A percentile compares a stretch with the other conserved stretches of the same genome.
phyloP scores from a whole-genome alignment of 192 early-diverging fungal genomes.

The Entomortierella beljakovae region DNA sequence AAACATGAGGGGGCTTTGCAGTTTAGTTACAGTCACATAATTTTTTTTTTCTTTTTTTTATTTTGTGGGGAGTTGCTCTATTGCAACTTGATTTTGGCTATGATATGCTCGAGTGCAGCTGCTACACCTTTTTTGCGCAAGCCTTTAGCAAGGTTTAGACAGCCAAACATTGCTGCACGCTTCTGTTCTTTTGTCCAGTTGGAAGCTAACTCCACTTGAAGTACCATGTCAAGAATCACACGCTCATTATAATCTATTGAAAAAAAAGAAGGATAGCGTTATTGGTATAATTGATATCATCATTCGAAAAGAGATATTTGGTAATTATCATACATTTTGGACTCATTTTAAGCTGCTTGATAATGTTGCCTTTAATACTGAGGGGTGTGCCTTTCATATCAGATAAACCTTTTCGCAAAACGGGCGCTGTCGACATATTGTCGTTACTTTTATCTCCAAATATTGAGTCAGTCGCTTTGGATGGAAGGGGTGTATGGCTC shows the following conservation, averaged over 20 bases:
- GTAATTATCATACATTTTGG: slow-evolving; percentile 37
- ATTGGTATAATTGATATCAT: no score
- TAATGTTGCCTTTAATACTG: slow-evolving; percentile 5
- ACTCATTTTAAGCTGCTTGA: slow-evolving; percentile 24
- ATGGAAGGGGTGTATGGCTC: no score
- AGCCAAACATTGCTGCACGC: slow-evolving; percentile 1
- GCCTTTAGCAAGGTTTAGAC: slow-evolving; percentile 16
- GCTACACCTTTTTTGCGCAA: slow-evolving; percentile 25
- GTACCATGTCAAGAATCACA: slow-evolving; percentile 20
- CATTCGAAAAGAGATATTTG: no score
- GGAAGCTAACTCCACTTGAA: slow-evolving; percentile 9
- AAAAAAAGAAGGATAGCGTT: not conserved
- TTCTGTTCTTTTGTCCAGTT: slow-evolving; percentile 42
- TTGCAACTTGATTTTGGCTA: not conserved
- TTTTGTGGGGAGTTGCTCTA: not conserved
- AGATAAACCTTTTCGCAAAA: not conserved
- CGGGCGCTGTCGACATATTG: not conserved
- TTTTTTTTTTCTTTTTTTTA: not conserved
- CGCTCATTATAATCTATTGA: slow-evolving; percentile 24
- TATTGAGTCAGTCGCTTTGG: not conserved
- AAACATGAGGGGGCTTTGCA: no score
- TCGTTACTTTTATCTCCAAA: not conserved
- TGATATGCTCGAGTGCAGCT: not conserved
- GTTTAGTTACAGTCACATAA: not conserved
- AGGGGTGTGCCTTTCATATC: slow-evolving; percentile 2